Percentiles rank a stretch among this genome's conserved stretches.
These are phyloP conservation scores for Rhizophagus clarus DNA, from an alignment of 192 early-diverging fungal species.

Conservation along the genomic window DNA sequence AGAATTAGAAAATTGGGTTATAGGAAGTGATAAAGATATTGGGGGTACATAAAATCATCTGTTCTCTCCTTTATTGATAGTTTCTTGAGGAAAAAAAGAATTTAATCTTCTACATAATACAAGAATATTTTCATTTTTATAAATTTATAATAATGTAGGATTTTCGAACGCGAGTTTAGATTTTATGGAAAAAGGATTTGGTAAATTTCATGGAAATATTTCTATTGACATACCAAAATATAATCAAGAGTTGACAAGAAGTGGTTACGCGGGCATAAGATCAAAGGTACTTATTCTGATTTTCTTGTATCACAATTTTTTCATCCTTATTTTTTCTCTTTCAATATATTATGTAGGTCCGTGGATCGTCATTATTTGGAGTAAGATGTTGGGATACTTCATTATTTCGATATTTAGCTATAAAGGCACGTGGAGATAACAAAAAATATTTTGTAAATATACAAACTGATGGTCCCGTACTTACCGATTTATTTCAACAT, in stretches of 20 bases:
- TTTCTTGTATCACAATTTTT: not conserved
- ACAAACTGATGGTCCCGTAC: constrained; percentile 81
- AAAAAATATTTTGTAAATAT: constrained; percentile 94
- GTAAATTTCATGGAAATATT: constrained; percentile 80
- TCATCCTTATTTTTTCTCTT: not conserved
- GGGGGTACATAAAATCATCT: constrained; percentile 53
- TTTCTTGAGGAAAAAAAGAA: no score
- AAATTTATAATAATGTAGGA: constrained; percentile 43
- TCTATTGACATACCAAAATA: constrained; percentile 78
- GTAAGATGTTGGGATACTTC: constrained; percentile 83
- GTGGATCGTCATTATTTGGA: constrained; percentile 65
- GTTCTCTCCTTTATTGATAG: no score
- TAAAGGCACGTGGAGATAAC: constrained; percentile 79
- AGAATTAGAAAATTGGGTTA: constrained; percentile 73
- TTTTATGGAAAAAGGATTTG: constrained; percentile 59
- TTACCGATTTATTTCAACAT: constrained; percentile 92
- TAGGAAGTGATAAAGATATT: constrained; percentile 92
- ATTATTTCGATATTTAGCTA: constrained; percentile 80
- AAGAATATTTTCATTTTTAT: not conserved
- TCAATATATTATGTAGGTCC: constrained; percentile 50
- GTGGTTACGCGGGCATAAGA: constrained; percentile 91
- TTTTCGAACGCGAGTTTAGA: constrained; percentile 77
- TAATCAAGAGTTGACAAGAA: constrained; percentile 59
- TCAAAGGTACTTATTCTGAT: constrained; percentile 57
- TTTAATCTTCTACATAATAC: no score